These are phyloP conservation scores for Silene conica DNA, from an alignment of 148 eudicot species.

Conservation along the genomic window DNA sequence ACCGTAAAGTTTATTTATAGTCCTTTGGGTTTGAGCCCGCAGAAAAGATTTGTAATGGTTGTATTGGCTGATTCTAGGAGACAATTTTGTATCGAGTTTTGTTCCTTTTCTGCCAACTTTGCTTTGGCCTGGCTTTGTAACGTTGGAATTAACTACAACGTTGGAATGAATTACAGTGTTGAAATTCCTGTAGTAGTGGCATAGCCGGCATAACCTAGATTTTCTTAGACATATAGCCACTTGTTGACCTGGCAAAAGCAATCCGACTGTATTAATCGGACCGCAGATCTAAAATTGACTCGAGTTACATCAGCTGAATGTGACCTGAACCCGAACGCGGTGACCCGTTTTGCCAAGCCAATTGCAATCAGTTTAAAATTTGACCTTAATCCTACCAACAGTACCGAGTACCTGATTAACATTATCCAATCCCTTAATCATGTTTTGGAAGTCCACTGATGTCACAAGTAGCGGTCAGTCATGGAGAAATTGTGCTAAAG, in stretches of 20 bases:
- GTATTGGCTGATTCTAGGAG: background rate
- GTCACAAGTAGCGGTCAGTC: background rate
- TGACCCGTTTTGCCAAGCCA: no score
- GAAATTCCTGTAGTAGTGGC: no score
- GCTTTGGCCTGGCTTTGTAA: background rate
- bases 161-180: background rate
- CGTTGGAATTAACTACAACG: background rate
- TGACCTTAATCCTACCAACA: no score
- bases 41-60: background rate
- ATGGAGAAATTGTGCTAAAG: background rate
- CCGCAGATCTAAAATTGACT: no score
- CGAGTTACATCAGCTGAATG: no score
- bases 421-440: background rate
- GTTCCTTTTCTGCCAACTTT: background rate
- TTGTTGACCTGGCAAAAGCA: no score
- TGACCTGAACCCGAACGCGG: no score
- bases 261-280: no score
- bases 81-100: slow-evolving; percentile 4
- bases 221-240: background rate
- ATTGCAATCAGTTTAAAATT: no score
- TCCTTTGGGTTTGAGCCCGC: background rate
- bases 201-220: no score
- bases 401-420: no score
- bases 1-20: background rate
- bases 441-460: background rate